These are phyloP conservation scores for Colletotrichum neosansevieriae DNA, from an alignment of 2,329 filamentous ascomycete species.

Conservation along the genomic window DNA sequence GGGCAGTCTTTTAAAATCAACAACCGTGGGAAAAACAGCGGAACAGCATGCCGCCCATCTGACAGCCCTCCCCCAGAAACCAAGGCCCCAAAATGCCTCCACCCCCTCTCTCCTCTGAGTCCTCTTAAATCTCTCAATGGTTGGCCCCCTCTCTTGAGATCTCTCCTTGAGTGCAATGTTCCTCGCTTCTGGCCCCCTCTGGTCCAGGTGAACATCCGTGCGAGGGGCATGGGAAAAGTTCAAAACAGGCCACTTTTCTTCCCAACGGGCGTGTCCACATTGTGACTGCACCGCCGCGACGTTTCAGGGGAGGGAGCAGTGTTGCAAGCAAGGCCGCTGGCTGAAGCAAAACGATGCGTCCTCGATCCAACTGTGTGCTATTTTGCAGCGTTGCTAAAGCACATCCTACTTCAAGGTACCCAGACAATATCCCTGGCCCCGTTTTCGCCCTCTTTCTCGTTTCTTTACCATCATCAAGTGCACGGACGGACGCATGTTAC, in stretches of 20 bases:
- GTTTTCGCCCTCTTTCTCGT: not conserved
- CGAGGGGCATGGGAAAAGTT: conserved; percentile 20
- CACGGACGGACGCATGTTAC: conserved; percentile 15
- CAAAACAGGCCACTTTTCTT: conserved; percentile 24
- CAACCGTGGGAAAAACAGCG: not conserved
- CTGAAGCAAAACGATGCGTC: conserved; percentile 17
- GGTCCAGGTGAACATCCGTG: conserved; percentile 21
- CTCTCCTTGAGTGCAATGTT: no score
- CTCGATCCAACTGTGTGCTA: not conserved
- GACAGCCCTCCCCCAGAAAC: conserved; percentile 12
- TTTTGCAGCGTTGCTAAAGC: not conserved
- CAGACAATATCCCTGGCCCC: not conserved
- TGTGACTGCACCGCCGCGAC: conserved; percentile 25
- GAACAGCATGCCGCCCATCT: conserved; percentile 9
- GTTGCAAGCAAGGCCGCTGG: conserved; percentile 30
- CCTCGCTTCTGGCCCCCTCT: no score
- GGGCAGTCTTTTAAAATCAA: not conserved
- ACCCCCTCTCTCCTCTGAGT: no score
- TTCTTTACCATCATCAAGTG: not conserved
- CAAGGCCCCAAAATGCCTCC: conserved; percentile 10
- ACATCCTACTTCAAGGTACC: no score
- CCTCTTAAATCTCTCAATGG: no score
- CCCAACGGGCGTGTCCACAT: conserved; percentile 17
- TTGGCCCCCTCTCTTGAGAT: not conserved
- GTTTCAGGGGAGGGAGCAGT: conserved; percentile 37